phyloP scores from a whole-genome alignment of 2,329 filamentous ascomycete species.

The Hymenoscyphus salicellus region DNA sequence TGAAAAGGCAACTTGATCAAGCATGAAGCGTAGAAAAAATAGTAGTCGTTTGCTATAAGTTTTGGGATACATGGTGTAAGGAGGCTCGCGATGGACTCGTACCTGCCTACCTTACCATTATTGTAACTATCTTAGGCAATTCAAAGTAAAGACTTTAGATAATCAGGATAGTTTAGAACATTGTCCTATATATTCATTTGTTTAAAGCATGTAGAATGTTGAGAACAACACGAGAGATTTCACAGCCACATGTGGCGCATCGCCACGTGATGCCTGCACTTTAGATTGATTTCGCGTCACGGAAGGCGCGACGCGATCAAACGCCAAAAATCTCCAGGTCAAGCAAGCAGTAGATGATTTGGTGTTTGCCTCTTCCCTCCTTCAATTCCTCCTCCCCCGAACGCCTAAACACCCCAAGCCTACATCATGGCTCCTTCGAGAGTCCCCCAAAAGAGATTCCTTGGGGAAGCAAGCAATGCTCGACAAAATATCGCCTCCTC shows the following conservation, averaged over 20 bases:
- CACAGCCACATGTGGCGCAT: neutral
- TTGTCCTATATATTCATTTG: too few relatives aligned
- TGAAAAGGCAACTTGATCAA: too few relatives aligned
- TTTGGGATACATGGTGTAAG: too few relatives aligned
- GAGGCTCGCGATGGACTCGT: too few relatives aligned
- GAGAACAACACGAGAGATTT: too few relatives aligned
- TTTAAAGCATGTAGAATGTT: too few relatives aligned
- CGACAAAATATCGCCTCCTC: constrained; percentile 61
- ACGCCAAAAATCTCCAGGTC: neutral
- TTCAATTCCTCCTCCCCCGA: neutral
- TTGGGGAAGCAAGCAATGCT: constrained; percentile 60
- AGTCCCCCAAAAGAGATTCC: constrained; percentile 68
- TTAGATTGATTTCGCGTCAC: neutral
- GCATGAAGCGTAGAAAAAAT: too few relatives aligned
- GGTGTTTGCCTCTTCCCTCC: neutral
- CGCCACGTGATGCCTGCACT: neutral
- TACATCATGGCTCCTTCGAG: constrained; percentile 38
- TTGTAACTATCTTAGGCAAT: too few relatives aligned
- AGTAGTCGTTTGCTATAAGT: too few relatives aligned
- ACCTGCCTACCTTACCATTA: too few relatives aligned
- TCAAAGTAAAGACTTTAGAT: too few relatives aligned
- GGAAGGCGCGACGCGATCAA: neutral
- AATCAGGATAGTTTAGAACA: too few relatives aligned
- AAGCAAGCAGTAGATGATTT: neutral
- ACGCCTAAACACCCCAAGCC: neutral